A percentile compares a stretch with the other conserved stretches of the same genome.
These are phyloP conservation scores for Stereum hirsutum DNA, from an alignment of 1,284 basidiomycete genomes.

Conservation along the genomic window DNA sequence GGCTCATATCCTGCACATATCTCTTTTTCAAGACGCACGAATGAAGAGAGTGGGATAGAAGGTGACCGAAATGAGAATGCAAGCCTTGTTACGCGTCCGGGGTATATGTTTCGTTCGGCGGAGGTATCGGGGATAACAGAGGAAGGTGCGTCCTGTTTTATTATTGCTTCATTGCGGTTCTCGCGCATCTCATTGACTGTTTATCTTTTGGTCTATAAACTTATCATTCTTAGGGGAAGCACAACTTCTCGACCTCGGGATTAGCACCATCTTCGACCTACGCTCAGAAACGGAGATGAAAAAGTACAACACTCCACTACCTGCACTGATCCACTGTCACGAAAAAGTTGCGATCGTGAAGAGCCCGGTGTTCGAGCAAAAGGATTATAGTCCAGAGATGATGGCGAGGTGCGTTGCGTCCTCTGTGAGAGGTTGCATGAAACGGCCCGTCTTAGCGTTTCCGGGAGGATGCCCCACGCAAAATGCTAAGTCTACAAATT, in stretches of 20 bases:
- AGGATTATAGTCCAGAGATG: conserved; percentile 73
- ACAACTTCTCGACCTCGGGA: conserved; percentile 48
- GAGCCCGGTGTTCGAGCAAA: conserved; percentile 57
- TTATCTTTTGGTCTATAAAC: not conserved
- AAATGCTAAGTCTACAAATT: no score
- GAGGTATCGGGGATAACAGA: conserved; percentile 61
- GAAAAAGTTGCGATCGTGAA: conserved; percentile 48
- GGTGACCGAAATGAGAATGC: no score
- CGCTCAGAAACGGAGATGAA: conserved; percentile 69
- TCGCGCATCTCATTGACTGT: no score
- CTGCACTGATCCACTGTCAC: conserved; percentile 38
- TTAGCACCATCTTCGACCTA: conserved; percentile 61
- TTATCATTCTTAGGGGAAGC: conserved; percentile 37
- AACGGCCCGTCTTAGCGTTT: no score
- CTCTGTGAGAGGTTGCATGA: conserved; percentile 1
- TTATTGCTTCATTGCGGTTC: not conserved
- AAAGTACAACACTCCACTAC: conserved; percentile 59
- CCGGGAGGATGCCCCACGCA: no score
- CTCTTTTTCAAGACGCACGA: no score
- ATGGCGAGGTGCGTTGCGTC: conserved; percentile 67
- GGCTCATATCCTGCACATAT: conserved; percentile 46
- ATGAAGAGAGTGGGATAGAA: no score
- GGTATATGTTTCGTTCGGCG: conserved; percentile 53
- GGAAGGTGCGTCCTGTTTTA: conserved; percentile 38
- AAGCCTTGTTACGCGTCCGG: conserved; percentile 51